Percentiles rank a stretch among this genome's conserved stretches.
These are phyloP conservation scores for Oropetium thomaeum DNA, from an alignment of 176 grass and related monocot species.

Conservation along the genomic window DNA sequence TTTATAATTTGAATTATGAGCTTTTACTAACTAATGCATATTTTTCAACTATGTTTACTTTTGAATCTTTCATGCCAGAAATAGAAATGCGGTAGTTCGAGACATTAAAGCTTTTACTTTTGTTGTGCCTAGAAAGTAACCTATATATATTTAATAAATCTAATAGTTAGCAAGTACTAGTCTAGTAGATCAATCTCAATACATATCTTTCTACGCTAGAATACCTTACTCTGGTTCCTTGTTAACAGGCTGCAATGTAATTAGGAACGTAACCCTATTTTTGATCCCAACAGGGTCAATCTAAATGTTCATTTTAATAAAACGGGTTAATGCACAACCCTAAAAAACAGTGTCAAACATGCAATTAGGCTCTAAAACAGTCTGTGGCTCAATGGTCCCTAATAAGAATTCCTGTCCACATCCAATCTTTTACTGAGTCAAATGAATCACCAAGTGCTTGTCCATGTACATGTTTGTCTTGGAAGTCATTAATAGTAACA, in stretches of 20 bases:
- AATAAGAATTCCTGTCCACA: neutral
- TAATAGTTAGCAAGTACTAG: neutral
- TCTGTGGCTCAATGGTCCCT: too few species aligned
- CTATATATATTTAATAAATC: neutral
- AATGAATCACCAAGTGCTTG: neutral
- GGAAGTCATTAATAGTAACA: conserved; percentile 14
- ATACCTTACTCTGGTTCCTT: neutral
- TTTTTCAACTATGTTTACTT: neutral
- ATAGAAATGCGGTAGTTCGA: neutral
- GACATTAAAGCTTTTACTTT: neutral
- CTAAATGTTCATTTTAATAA: too few species aligned
- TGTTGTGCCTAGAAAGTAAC: neutral
- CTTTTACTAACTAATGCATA: neutral
- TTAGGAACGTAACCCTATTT: too few species aligned
- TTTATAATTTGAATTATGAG: neutral
- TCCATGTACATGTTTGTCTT: neutral
- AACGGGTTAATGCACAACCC: too few species aligned
- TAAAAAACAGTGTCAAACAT: too few species aligned
- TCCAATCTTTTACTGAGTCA: neutral
- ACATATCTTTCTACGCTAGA: neutral
- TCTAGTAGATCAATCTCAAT: neutral
- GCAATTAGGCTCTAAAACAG: too few species aligned
- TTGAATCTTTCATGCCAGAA: neutral
- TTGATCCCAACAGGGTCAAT: too few species aligned
- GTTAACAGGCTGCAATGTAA: neutral